Conservation (phyloP, 1,284 basidiomycete species). For the Retiboletus fuscus region DNA sequence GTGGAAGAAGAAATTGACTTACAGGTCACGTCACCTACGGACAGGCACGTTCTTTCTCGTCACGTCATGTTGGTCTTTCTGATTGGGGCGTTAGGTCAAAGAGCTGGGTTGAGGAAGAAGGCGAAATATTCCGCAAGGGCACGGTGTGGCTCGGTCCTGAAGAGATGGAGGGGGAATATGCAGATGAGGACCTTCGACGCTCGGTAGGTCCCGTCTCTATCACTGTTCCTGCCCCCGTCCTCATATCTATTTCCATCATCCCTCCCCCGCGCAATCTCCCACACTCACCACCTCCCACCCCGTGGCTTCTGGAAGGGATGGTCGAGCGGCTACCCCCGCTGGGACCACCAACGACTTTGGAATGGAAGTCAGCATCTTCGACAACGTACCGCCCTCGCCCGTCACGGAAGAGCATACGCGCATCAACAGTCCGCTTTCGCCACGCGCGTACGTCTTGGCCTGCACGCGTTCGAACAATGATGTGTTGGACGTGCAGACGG, state of each 20-base stretch:
- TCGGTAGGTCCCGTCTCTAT: conserved; percentile 67
- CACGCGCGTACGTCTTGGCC: conserved; percentile 68
- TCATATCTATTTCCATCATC: no score
- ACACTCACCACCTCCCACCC: conserved; percentile 65
- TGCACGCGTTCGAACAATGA: conserved; percentile 50
- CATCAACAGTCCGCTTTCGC: conserved; percentile 52
- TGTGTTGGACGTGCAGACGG: conserved; percentile 4
- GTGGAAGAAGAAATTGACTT: conserved; percentile 49
- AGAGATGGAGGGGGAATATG: conserved; percentile 87
- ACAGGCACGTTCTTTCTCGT: conserved; percentile 60
- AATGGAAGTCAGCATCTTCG: conserved; percentile 48
- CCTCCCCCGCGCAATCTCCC: conserved; percentile 53
- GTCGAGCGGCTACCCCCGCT: conserved; percentile 66
- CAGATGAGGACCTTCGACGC: conserved; percentile 84
- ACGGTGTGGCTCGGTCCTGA: conserved; percentile 81
- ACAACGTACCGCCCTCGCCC: conserved; percentile 33
- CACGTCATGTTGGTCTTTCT: neutral
- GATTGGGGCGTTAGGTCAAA: conserved; percentile 61
- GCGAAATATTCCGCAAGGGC: conserved; percentile 93
- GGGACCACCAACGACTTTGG: conserved; percentile 67
- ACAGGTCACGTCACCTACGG: conserved; percentile 62
- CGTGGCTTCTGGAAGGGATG: conserved; percentile 65
- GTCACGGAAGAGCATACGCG: conserved; percentile 26
- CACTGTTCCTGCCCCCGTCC: neutral
- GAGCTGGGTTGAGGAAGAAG: conserved; percentile 88